Base-by-base conservation (phyloP, 371 early-diverging fungal genomes). In the Sporodiniella umbellata region DNA sequence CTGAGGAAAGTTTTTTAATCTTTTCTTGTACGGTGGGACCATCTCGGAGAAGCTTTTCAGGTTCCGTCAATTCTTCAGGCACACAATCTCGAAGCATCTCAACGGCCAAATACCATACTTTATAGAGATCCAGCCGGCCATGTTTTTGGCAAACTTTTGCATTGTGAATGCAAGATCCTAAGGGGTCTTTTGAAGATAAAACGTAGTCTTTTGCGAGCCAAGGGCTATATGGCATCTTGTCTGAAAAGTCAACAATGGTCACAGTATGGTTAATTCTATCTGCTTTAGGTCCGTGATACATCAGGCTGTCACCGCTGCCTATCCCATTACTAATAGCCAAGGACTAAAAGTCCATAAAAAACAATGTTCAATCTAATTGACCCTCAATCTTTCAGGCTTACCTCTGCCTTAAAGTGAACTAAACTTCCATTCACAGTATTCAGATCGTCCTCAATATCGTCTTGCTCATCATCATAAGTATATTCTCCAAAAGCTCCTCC, bases 31-130 rank as follows among this genome's bases (percentile, higher is more conserved):
- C 23, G 10, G 53, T 56, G 18, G 42, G 57, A 1, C 57, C 57
- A 22, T 62, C 62, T 3, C 53, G 53, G 4, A 56, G 24, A 0
- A 62, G 8, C n/a, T 45, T 56, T 12, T 62, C 53, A 3, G 39
- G 26, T 30, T 50, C 66, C 8, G 74, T 51, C 23, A 59, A 26
- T 47, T 60, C 58, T 8, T 46, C 26, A 19, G 75, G 75, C 17
- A 74, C 69, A 48, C 70, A 66, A 30, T 67, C 72, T n/a, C 71
- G 64, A 28, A 89, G 51, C 25, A 89, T 73, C 28, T 86, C 77
- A n/a, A 79, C 79, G 2, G 85, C 85, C 39, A 90, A 67, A 15
- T 60, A 62, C 92, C 92, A 92, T 8, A 89, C 75, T 45, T 81
- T 75, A 12, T 74, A 80, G 25, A 89, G 58, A 51, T 87, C 87